Evolutionary conservation across 2,329 filamentous ascomycete genomes (phyloP).

Genomic region (Penicillium sp.): DNA sequence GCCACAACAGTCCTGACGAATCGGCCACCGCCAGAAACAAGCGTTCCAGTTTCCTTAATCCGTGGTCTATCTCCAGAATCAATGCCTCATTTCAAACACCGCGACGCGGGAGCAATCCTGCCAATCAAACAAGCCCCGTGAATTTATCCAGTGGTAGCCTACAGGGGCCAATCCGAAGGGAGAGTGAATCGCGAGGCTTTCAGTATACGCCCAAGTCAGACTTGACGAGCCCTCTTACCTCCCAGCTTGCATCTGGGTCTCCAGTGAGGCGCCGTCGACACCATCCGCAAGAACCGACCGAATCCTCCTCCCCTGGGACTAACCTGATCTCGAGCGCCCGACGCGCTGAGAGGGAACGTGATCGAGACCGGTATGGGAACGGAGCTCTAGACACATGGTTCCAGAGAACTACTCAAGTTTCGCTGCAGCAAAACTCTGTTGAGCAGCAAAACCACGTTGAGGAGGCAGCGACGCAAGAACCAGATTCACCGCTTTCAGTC

Average conservation of each 20-base stretch:
- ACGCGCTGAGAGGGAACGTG: slow-evolving; percentile 13
- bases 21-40: background rate
- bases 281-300: background rate
- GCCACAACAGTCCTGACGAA: background rate
- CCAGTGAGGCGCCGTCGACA: slow-evolving; percentile 4
- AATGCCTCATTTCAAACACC: slow-evolving; percentile 15
- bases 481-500: slow-evolving; percentile 12
- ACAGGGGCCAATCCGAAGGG: background rate
- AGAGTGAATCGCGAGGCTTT: background rate
- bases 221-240: background rate
- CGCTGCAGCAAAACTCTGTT: background rate
- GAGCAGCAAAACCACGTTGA: background rate
- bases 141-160: background rate
- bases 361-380: slow-evolving; percentile 21
- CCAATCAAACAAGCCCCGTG: background rate
- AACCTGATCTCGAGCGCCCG: background rate
- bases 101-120: background rate
- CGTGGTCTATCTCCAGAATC: slow-evolving; percentile 16
- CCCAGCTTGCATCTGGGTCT: slow-evolving; percentile 5
- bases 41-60: slow-evolving; percentile 8
- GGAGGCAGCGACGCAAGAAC: background rate
- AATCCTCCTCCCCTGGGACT: background rate
- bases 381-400: slow-evolving; percentile 25
- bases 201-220: background rate
- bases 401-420: slow-evolving; percentile 15